Conservation (phyloP, 2,329 filamentous ascomycete species). For the Neurospora sp. region DNA sequence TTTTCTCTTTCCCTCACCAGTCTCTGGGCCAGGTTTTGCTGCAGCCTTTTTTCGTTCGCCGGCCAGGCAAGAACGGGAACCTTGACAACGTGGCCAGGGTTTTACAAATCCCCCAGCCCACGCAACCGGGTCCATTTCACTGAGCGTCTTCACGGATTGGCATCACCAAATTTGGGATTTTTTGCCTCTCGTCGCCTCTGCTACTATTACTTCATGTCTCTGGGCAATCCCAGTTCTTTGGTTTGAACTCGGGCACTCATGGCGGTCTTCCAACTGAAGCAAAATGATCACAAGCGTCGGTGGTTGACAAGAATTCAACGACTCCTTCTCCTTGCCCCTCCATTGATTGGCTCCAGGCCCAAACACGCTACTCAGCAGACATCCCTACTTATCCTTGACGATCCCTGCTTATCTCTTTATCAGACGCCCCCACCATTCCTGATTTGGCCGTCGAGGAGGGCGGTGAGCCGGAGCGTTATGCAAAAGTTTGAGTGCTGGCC, state of each 20-base stretch:
- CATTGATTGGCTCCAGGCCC: constrained; percentile 17
- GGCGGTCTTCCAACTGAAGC: not conserved
- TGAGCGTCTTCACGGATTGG: not conserved
- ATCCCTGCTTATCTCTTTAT: constrained; percentile 23
- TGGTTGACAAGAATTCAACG: not conserved
- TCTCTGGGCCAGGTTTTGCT: not conserved
- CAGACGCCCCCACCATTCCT: constrained; percentile 12
- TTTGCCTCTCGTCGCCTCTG: not conserved
- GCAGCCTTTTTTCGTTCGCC: not conserved
- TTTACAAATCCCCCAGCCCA: constrained; percentile 2
- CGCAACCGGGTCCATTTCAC: not conserved
- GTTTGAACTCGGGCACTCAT: not conserved
- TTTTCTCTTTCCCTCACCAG: constrained; percentile 6
- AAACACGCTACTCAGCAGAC: constrained; percentile 3
- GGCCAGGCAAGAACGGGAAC: not conserved
- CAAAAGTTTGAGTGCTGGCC: constrained; percentile 10
- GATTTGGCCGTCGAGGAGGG: constrained; percentile 15
- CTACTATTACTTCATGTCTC: not conserved
- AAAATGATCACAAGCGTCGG: not conserved
- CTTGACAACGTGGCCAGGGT: not conserved
- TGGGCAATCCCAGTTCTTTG: not conserved
- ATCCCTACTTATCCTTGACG: constrained; percentile 10
- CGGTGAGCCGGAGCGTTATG: constrained; percentile 20
- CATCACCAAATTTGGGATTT: not conserved
- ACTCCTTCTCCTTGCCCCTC: constrained; percentile 16